Conservation (phyloP, 1,139 yeast species). For the Saccharomyces hybrid region DNA sequence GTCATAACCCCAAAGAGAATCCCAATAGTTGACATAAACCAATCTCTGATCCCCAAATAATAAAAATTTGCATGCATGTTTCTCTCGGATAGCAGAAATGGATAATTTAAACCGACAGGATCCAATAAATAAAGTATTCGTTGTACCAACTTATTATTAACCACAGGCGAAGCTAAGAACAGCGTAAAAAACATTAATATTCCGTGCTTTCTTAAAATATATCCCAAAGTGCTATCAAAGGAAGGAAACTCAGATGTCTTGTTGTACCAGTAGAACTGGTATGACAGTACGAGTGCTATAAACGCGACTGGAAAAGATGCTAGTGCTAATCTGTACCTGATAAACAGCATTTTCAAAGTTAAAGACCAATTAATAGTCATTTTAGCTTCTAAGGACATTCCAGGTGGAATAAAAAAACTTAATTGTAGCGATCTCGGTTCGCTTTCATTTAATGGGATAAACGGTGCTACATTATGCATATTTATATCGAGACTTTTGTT, state of each 20-base stretch:
- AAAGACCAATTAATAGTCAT: constrained; percentile 27
- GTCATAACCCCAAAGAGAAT: constrained; percentile 49
- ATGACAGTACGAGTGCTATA: constrained; percentile 37
- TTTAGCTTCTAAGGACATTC: constrained; percentile 29
- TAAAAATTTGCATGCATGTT: constrained; percentile 36
- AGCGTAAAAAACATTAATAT: constrained; percentile 20
- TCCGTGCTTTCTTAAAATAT: constrained; percentile 24
- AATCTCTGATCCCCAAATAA: constrained; percentile 61
- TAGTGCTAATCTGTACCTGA: constrained; percentile 56
- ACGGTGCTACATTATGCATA: constrained; percentile 76
- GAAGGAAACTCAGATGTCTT: constrained; percentile 41
- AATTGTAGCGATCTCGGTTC: constrained; percentile 18
- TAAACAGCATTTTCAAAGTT: constrained; percentile 44
- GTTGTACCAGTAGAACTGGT: constrained; percentile 40
- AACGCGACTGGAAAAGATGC: constrained; percentile 51
- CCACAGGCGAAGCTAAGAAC: constrained; percentile 37
- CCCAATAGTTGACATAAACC: constrained; percentile 49
- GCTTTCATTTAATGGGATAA: constrained; percentile 44
- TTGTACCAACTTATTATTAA: constrained; percentile 27
- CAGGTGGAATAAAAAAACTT: constrained; percentile 28
- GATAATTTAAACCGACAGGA: constrained; percentile 45
- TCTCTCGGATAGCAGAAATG: constrained; percentile 16
- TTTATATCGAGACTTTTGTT: constrained; percentile 35
- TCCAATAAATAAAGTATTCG: constrained; percentile 38
- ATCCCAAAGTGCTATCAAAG: constrained; percentile 41